phyloP scores from a whole-genome alignment of 768 basidiomycete genomes.

The Tulasnella sp. region DNA sequence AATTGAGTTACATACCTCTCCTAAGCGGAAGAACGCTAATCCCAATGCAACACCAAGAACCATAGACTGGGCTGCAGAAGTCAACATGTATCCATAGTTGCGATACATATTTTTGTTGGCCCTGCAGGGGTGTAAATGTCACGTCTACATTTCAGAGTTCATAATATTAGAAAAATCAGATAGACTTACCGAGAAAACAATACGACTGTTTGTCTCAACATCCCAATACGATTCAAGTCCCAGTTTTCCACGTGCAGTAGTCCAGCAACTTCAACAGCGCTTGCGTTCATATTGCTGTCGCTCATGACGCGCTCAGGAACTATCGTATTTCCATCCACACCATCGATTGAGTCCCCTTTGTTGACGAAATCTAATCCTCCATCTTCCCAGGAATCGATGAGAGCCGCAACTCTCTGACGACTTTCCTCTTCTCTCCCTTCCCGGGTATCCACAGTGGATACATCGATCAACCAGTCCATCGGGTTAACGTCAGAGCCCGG shows the following conservation, averaged over 20 bases:
- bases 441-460: slow-evolving; percentile 30
- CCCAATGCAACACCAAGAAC: slow-evolving; percentile 27
- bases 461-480: slow-evolving; percentile 34
- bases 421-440: slow-evolving; percentile 29
- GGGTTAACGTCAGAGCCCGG: slow-evolving; percentile 31
- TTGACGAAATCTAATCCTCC: slow-evolving; percentile 6
- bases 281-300: neutral
- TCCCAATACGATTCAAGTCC: slow-evolving; percentile 8
- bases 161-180: too few species aligned
- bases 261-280: slow-evolving; percentile 3
- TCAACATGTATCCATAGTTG: slow-evolving; percentile 18
- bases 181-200: slow-evolving; percentile 15
- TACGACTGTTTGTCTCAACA: slow-evolving; percentile 6
- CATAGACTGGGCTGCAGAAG: slow-evolving; percentile 18
- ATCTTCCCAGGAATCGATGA: slow-evolving; percentile 29
- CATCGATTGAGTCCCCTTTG: neutral
- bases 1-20: slow-evolving; percentile 24
- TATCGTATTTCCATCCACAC: neutral
- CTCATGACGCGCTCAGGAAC: neutral
- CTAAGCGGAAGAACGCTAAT: slow-evolving; percentile 29
- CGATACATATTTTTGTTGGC: slow-evolving; percentile 15
- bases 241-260: slow-evolving; percentile 2
- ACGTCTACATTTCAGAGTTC: too few species aligned
- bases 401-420: slow-evolving; percentile 24
- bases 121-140: too few species aligned